Conservation (phyloP, 2,329 filamentous ascomycete genomes). For the Myotisia sp. region DNA sequence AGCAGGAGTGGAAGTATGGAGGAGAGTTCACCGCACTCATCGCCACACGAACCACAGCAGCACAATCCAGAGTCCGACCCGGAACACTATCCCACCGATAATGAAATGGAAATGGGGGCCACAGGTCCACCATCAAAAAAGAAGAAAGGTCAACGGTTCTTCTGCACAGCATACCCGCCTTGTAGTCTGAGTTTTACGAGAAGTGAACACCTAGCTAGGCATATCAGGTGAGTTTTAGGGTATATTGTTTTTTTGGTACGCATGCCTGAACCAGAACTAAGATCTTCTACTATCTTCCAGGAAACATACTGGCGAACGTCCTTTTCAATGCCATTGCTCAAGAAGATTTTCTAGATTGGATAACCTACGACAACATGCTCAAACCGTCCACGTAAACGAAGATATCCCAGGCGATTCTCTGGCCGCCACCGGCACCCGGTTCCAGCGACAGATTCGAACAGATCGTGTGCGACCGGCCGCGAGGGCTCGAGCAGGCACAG, state of each 20-base stretch:
- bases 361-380: slow-evolving; percentile 89
- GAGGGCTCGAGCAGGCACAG: slow-evolving; percentile 62
- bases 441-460: slow-evolving; percentile 80
- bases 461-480: slow-evolving; percentile 65
- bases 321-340: slow-evolving; percentile 91
- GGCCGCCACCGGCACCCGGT: slow-evolving; percentile 79
- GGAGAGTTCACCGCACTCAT: slow-evolving; percentile 49
- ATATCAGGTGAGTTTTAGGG: slow-evolving; percentile 60
- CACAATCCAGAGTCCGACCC: slow-evolving; percentile 5
- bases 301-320: slow-evolving; percentile 94
- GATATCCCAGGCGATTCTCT: slow-evolving; percentile 89
- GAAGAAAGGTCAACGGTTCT: slow-evolving; percentile 93
- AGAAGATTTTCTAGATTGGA: slow-evolving; percentile 86
- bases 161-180: slow-evolving; percentile 86
- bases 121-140: slow-evolving; percentile 67
- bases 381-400: slow-evolving; percentile 95
- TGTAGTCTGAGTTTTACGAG: slow-evolving; percentile 90
- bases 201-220: slow-evolving; percentile 85
- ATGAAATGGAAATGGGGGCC: slow-evolving; percentile 54
- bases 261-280: no score
- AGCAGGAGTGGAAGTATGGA: slow-evolving; percentile 39
- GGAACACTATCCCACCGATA: slow-evolving; percentile 6
- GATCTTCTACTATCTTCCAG: slow-evolving; percentile 37
- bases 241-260: background rate
- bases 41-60: slow-evolving; percentile 20